Evolutionary conservation across 352 stramenopile genomes (phyloP).

Genomic region (Phytophthora constricta): DNA sequence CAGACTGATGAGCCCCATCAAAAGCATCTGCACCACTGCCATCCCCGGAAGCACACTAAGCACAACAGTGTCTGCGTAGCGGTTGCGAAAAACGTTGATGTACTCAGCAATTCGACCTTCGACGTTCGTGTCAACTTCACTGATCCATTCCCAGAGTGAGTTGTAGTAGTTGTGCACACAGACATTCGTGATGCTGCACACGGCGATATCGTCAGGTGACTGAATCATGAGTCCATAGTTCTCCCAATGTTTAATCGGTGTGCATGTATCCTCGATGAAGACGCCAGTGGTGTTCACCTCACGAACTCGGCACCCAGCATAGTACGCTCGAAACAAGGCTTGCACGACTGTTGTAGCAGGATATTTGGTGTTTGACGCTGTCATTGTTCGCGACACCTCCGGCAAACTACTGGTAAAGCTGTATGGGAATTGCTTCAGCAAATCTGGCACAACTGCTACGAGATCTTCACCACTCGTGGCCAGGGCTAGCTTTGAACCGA

Average conservation of each 20-base stretch:
- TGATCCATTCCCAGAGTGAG: slow-evolving; percentile 18
- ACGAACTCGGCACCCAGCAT: slow-evolving; percentile 24
- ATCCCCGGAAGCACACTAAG: slow-evolving; percentile 23
- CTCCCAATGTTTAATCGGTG: slow-evolving; percentile 3
- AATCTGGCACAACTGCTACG: slow-evolving; percentile 20
- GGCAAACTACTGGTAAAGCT: slow-evolving; percentile 24
- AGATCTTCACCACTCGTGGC: slow-evolving; percentile 14
- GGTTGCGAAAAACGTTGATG: slow-evolving; percentile 21
- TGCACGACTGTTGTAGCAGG: slow-evolving; percentile 13
- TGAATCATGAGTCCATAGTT: slow-evolving; percentile 20
- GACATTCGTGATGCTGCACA: slow-evolving; percentile 3
- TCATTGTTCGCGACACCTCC: slow-evolving; percentile 8
- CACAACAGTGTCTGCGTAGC: slow-evolving; percentile 15
- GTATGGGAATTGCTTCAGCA: slow-evolving; percentile 28
- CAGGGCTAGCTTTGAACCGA: slow-evolving; percentile 17
- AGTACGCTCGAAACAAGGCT: slow-evolving; percentile 28
- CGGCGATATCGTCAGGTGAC: slow-evolving; percentile 10
- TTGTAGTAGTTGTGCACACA: slow-evolving; percentile 27
- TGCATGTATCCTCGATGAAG: slow-evolving; percentile 15
- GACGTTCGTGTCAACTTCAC: background rate
- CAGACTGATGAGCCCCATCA: slow-evolving; percentile 25
- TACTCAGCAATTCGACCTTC: slow-evolving; percentile 2
- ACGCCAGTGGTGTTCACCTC: slow-evolving; percentile 19
- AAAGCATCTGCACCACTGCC: slow-evolving; percentile 25
- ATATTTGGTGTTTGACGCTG: slow-evolving; percentile 22